Conservation (phyloP, 768 basidiomycete species). For the Hygrocybe punicea region DNA sequence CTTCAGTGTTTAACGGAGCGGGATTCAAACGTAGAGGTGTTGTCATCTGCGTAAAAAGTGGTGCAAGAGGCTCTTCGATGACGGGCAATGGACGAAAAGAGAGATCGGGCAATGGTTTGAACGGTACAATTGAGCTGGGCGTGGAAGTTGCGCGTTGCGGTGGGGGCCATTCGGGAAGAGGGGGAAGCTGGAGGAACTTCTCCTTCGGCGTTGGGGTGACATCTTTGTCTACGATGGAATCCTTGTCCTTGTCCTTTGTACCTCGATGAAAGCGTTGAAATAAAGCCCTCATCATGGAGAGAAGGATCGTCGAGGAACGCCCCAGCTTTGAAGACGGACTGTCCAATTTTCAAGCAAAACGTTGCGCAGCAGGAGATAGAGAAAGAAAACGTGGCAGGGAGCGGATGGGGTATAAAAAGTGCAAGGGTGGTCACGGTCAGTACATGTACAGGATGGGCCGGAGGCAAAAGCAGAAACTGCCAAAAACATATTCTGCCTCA, state of each 20-base stretch:
- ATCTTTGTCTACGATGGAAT: constrained; percentile 7
- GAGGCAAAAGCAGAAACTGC: not conserved
- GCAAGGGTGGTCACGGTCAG: too few relatives aligned
- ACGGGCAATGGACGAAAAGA: constrained; percentile 30
- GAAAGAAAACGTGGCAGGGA: not conserved
- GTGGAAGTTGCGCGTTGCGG: constrained; percentile 38
- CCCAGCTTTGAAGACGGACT: too few relatives aligned
- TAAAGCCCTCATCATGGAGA: constrained; percentile 72
- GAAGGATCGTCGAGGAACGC: not conserved
- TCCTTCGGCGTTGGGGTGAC: constrained; percentile 40
- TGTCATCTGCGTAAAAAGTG: constrained; percentile 33
- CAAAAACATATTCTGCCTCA: constrained; percentile 22
- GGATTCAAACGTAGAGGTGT: constrained; percentile 27
- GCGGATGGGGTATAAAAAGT: too few relatives aligned
- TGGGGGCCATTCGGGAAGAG: constrained; percentile 69
- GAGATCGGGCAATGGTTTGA: constrained; percentile 74
- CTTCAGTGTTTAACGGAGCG: constrained; percentile 7
- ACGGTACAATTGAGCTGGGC: constrained; percentile 47
- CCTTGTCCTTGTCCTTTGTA: constrained; percentile 64
- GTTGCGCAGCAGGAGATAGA: not conserved
- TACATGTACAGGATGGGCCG: too few relatives aligned
- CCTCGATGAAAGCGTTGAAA: constrained; percentile 70
- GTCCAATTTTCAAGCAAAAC: too few relatives aligned
- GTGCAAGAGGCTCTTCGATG: constrained; percentile 23
- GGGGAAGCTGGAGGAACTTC: constrained; percentile 69